Evolutionary conservation across 805 yeast species (phyloP).

Genomic region (Trichomonascus vanleenenianus): DNA sequence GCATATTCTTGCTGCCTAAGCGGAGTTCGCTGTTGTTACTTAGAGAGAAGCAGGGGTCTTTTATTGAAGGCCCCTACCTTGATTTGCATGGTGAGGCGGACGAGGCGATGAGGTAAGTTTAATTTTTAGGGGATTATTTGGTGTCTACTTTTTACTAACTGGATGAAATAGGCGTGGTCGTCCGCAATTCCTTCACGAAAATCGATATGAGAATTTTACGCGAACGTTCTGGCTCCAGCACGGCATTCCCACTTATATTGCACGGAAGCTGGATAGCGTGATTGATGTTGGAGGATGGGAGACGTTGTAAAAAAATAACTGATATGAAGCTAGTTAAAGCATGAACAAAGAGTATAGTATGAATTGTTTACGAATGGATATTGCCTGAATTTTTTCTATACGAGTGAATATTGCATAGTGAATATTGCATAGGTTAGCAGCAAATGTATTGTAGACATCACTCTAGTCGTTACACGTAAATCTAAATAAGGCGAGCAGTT

Average conservation of each 20-base stretch:
- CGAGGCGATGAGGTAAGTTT: conserved; percentile 43
- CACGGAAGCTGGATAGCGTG: conserved; percentile 69
- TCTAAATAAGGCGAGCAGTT: conserved; percentile 1
- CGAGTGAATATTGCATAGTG: too few relatives aligned
- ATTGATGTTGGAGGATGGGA: conserved; percentile 96
- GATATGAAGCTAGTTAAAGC: background rate
- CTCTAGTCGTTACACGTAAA: conserved; percentile 1
- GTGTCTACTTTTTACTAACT: background rate
- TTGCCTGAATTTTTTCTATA: too few relatives aligned
- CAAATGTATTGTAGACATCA: too few relatives aligned
- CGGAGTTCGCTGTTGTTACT: conserved; percentile 57
- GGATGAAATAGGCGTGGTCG: conserved; percentile 44
- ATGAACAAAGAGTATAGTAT: background rate
- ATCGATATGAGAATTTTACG: conserved; percentile 58
- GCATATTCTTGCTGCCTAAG: conserved; percentile 66
- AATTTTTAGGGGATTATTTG: background rate
- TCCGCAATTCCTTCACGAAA: conserved; percentile 56
- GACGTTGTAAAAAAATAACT: conserved; percentile 42
- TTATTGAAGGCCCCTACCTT: conserved; percentile 73
- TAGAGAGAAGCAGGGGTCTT: conserved; percentile 73
- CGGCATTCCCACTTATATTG: conserved; percentile 67
- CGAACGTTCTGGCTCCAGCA: conserved; percentile 71
- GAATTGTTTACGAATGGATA: background rate
- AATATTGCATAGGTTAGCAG: background rate
- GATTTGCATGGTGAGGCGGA: conserved; percentile 85